Evolutionary conservation across 2,329 filamentous ascomycete species (phyloP).

Genomic region (Aphanoascus verrucosus): DNA sequence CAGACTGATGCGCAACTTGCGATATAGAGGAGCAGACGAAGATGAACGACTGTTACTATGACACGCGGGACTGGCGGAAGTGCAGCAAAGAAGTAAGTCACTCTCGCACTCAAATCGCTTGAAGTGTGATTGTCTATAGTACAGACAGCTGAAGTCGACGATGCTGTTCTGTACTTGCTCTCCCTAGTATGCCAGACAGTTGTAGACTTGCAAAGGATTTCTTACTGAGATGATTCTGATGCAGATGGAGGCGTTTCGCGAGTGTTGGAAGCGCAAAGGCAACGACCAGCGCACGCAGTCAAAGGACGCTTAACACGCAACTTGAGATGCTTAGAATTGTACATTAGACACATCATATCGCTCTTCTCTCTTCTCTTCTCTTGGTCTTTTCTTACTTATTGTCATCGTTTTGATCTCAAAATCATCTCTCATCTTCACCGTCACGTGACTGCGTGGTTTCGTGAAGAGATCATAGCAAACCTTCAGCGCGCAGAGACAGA

Average conservation of each 20-base stretch:
- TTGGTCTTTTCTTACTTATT: not conserved
- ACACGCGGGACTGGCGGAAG: slow-evolving; percentile 88
- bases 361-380: slow-evolving; percentile 1
- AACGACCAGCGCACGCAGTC: slow-evolving; percentile 73
- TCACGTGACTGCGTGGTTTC: not conserved
- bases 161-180: not conserved
- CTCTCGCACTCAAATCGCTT: slow-evolving; percentile 14
- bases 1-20: slow-evolving; percentile 1
- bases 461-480: too few relatives aligned
- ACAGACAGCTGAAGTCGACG: not conserved
- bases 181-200: not conserved
- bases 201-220: not conserved
- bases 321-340: not conserved
- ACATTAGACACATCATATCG: slow-evolving; percentile 2
- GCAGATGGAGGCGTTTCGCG: slow-evolving; percentile 80
- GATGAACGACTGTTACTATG: slow-evolving; percentile 91
- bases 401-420: not conserved
- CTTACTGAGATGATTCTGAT: not conserved
- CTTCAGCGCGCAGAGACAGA: too few relatives aligned
- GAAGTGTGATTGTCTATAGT: not conserved
- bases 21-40: slow-evolving; percentile 68
- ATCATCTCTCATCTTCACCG: not conserved
- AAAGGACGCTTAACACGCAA: slow-evolving; percentile 49
- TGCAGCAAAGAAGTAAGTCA: slow-evolving; percentile 74
- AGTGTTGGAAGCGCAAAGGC: slow-evolving; percentile 83